A percentile compares a stretch with the other conserved stretches of the same genome.
phyloP scores from a whole-genome alignment of 768 basidiomycete genomes.

The Phaeotremella fagi region DNA sequence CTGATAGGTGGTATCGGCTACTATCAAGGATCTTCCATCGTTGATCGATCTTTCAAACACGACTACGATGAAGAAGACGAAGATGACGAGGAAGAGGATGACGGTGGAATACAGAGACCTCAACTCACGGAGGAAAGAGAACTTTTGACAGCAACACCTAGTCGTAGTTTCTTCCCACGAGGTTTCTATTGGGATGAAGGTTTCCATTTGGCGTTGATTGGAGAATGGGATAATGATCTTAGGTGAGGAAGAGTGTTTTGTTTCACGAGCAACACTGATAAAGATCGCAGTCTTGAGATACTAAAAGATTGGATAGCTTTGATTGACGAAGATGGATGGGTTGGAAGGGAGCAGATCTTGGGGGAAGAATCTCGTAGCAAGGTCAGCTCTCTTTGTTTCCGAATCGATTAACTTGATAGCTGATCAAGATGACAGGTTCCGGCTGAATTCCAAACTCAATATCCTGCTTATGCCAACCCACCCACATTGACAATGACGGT shows the following conservation, averaged over 20 bases:
- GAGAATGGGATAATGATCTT: constrained; percentile 87
- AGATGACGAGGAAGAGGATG: constrained; percentile 51
- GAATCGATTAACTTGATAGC: background rate
- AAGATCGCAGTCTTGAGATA: constrained; percentile 66
- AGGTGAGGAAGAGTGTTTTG: constrained; percentile 51
- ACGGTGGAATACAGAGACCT: constrained; percentile 13
- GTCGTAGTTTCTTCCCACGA: constrained; percentile 92
- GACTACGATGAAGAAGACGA: constrained; percentile 78
- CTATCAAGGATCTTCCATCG: constrained; percentile 84
- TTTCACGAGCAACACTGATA: no score
- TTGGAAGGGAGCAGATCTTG: constrained; percentile 90
- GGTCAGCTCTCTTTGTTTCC: constrained; percentile 49
- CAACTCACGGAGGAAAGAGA: constrained; percentile 65
- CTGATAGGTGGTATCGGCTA: constrained; percentile 90
- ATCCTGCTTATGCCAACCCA: constrained; percentile 90
- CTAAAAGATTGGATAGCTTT: constrained; percentile 82
- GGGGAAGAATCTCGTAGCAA: constrained; percentile 95
- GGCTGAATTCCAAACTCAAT: constrained; percentile 82
- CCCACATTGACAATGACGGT: constrained; percentile 92
- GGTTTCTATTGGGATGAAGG: constrained; percentile 99
- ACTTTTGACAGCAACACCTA: constrained; percentile 86
- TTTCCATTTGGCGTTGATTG: constrained; percentile 87
- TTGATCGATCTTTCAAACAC: constrained; percentile 76
- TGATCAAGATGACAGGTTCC: constrained; percentile 59
- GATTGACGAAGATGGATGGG: constrained; percentile 93